Percentiles rank a stretch among this genome's conserved stretches.
Conservation (phyloP, 169 alveolate genomes). For the Plasmodium gonderi region DNA sequence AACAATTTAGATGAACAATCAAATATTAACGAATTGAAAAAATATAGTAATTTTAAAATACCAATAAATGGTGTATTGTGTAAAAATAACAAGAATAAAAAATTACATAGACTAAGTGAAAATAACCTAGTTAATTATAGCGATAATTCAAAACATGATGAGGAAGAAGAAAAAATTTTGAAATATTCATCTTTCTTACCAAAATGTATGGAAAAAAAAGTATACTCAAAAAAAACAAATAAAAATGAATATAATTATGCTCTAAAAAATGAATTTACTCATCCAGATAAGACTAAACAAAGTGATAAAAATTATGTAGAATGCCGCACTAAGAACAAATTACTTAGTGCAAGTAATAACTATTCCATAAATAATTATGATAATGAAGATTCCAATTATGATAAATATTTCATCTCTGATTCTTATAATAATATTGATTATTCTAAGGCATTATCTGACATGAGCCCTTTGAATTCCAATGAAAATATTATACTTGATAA, state of each 20-base stretch:
- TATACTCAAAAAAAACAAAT: constrained; percentile 9
- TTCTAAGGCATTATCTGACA: constrained; percentile 2
- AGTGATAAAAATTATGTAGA: neutral
- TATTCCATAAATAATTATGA: neutral
- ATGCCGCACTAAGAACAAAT: neutral
- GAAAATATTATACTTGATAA: neutral
- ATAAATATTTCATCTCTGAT: neutral
- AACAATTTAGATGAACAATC: neutral
- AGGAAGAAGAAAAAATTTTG: neutral
- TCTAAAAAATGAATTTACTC: neutral
- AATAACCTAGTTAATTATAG: constrained; percentile 3
- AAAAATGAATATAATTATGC: constrained; percentile 9
- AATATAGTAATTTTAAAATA: neutral
- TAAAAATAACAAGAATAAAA: neutral
- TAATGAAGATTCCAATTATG: neutral
- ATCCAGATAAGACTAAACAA: neutral
- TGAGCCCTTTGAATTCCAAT: neutral
- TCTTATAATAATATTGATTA: neutral
- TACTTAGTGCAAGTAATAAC: neutral
- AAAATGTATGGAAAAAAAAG: constrained; percentile 23
- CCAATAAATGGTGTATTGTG: neutral
- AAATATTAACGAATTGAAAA: neutral
- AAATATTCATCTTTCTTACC: constrained; percentile 31
- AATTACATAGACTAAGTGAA: constrained; percentile 1
- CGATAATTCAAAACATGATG: neutral